phyloP scores from a whole-genome alignment of 768 basidiomycete genomes.

The Coprinopsis cinerea region DNA sequence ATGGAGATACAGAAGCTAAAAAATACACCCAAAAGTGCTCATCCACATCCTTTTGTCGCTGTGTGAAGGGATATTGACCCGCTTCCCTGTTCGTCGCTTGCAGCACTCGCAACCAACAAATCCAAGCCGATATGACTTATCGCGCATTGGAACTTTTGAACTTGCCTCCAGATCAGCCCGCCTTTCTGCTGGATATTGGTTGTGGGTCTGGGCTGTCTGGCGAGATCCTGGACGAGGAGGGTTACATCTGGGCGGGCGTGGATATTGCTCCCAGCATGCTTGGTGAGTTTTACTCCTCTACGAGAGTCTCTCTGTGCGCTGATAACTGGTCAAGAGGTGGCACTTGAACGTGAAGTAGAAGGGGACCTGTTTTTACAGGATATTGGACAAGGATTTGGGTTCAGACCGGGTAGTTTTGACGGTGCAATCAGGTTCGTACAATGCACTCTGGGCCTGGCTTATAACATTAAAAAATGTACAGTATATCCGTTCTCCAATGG shows the following conservation, averaged over 20 bases:
- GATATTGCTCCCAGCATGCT: conserved; percentile 98
- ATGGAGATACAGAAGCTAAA: conserved; percentile 90
- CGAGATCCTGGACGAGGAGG: conserved; percentile 92
- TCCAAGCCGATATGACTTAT: conserved; percentile 97
- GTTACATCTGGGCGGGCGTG: conserved; percentile 88
- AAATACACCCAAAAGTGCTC: conserved; percentile 93
- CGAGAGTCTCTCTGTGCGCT: background rate
- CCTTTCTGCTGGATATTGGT: conserved; percentile 90
- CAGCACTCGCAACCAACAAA: conserved; percentile 92
- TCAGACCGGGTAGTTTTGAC: conserved; percentile 94
- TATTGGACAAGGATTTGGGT: conserved; percentile 97
- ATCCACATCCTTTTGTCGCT: conserved; percentile 15
- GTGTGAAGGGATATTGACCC: conserved; percentile 9
- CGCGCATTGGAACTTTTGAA: conserved; percentile 89
- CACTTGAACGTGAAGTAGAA: conserved; percentile 90
- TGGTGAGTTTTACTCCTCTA: conserved; percentile 42
- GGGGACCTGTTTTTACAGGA: conserved; percentile 97
- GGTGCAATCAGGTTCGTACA: conserved; percentile 86
- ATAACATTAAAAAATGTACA: conserved; percentile 24
- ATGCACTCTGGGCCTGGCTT: background rate
- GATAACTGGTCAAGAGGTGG: conserved; percentile 62
- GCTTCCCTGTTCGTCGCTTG: too few relatives aligned
- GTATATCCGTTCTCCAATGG: conserved; percentile 99
- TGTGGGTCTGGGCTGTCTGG: conserved; percentile 97
- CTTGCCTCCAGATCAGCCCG: conserved; percentile 71